A percentile compares a stretch with the other conserved stretches of the same genome.
These are phyloP conservation scores for Tagetes patula DNA, from an alignment of 129 eudicot species.

Conservation along the genomic window DNA sequence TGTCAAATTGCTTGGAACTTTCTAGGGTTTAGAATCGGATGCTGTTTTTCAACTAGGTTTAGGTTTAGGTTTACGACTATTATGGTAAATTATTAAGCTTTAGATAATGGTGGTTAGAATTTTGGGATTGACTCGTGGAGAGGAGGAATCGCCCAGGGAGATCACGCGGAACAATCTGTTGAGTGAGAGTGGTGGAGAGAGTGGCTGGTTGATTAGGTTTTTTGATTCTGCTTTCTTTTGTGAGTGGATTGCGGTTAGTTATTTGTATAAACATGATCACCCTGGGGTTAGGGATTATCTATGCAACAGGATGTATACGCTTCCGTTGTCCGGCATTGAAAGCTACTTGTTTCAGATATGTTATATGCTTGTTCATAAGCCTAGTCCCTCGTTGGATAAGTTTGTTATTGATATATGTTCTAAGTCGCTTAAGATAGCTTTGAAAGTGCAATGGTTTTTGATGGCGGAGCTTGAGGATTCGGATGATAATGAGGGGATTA, in stretches of 20 bases:
- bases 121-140: slow-evolving; percentile 71
- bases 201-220: slow-evolving; percentile 93
- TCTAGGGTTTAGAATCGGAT: slow-evolving; percentile 44
- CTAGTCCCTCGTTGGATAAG: slow-evolving; percentile 90
- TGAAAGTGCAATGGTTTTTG: slow-evolving; percentile 94
- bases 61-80: neutral
- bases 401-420: slow-evolving; percentile 93
- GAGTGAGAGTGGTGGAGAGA: slow-evolving; percentile 80
- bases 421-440: slow-evolving; percentile 74
- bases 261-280: slow-evolving; percentile 91
- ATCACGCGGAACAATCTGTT: slow-evolving; percentile 70
- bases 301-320: slow-evolving; percentile 95
- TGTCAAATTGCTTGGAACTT: slow-evolving; percentile 23
- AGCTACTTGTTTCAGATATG: slow-evolving; percentile 98
- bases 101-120: slow-evolving; percentile 76
- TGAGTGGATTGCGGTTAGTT: slow-evolving; percentile 99
- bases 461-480: slow-evolving; percentile 98
- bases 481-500: slow-evolving; percentile 93
- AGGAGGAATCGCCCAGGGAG: slow-evolving; percentile 87
- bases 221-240: slow-evolving; percentile 95
- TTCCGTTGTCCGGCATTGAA: slow-evolving; percentile 91
- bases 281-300: slow-evolving; percentile 93
- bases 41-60: slow-evolving; percentile 35
- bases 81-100: slow-evolving; percentile 28
- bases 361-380: slow-evolving; percentile 92